A percentile compares a stretch with the other conserved stretches of the same genome.
Evolutionary conservation across 2,329 filamentous ascomycete species (phyloP).

Genomic region (Clonostachys chloroleuca): DNA sequence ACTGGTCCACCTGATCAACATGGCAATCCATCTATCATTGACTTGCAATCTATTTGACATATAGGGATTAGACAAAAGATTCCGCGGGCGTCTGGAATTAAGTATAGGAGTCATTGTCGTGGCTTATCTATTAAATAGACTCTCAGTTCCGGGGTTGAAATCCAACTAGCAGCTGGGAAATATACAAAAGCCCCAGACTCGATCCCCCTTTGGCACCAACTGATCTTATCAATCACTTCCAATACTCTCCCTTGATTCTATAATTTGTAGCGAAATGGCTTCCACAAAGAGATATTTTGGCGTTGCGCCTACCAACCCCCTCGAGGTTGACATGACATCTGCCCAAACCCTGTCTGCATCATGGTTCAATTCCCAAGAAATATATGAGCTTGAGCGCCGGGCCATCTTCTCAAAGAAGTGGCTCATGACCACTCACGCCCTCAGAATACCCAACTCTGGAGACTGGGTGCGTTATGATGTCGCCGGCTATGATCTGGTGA

Average conservation of each 20-base stretch:
- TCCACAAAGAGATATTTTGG: conserved; percentile 25
- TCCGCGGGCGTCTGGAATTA: not conserved
- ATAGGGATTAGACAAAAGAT: too few relatives aligned
- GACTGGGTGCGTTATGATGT: conserved; percentile 53
- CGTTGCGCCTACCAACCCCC: conserved; percentile 9
- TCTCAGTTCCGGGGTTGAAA: not conserved
- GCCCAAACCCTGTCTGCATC: conserved; percentile 12
- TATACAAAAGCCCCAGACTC: too few relatives aligned
- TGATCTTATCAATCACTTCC: not conserved
- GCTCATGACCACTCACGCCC: conserved; percentile 24
- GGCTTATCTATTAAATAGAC: not conserved
- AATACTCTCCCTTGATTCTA: not conserved
- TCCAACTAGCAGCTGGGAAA: too few relatives aligned
- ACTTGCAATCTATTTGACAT: too few relatives aligned
- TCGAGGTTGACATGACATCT: not conserved
- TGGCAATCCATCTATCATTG: too few relatives aligned
- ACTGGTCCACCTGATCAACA: too few relatives aligned
- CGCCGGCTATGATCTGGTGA: conserved; percentile 51
- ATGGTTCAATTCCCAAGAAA: conserved; percentile 28
- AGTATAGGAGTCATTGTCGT: not conserved
- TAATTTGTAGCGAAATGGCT: conserved; percentile 6
- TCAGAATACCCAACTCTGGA: conserved; percentile 25
- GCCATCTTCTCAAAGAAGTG: conserved; percentile 48
- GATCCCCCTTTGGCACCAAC: not conserved
- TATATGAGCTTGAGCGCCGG: conserved; percentile 46